Base-by-base conservation (phyloP, 2,329 filamentous ascomycete genomes). In the Rachicladosporium sp. region DNA sequence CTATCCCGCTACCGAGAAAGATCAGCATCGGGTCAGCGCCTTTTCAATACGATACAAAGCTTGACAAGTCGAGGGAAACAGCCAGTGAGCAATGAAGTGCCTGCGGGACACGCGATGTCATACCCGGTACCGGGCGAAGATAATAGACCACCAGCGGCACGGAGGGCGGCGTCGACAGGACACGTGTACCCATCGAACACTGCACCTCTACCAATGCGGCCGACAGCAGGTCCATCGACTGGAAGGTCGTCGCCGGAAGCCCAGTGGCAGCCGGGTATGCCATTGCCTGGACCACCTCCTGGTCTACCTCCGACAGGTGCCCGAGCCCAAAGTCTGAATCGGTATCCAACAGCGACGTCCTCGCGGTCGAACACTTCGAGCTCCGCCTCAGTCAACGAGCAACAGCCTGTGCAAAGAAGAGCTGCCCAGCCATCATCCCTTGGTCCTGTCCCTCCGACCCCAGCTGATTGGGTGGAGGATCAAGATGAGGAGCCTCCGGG, bases 371-470 rank as follows among this genome's bases (percentile, higher is more conserved):
- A 45, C 15, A 46, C 42, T 36, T 35, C 36, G 9, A 38, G 31
- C n/a, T 47, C 46, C 15, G 48, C 50, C 11, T 41, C 43, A 33
- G 41, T 36, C 13, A n/a, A 46, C 9, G 46, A 48, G 27, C 36
- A 38, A 23, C 47, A 44, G 10, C 60, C 30, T 75, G 79, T 6
- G 78, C 78, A 9, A 67, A 79, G 45, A 67, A 77, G 46, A 21
- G 43, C 46, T 32, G 46, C 74, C 3, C 77, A 78, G 3, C 74
- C 65, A 29, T 70, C 77, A 9, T 71, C 68, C 1, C 65, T 89
- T 12, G 81, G 80, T 0, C 79, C 82, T 1, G 78, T 89, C 2
- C 83, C 83, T 4, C 82, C 82, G 2, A 89, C 84, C 0, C 83
- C 83, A 5, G 76, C 81, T n/a, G 78, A 82, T 41, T 89, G 83